Evolutionary conservation across 306 rosid species (phyloP), one percentile per base, ranked within the genome.

Genomic region (Prinsepia uniflora): DNA sequence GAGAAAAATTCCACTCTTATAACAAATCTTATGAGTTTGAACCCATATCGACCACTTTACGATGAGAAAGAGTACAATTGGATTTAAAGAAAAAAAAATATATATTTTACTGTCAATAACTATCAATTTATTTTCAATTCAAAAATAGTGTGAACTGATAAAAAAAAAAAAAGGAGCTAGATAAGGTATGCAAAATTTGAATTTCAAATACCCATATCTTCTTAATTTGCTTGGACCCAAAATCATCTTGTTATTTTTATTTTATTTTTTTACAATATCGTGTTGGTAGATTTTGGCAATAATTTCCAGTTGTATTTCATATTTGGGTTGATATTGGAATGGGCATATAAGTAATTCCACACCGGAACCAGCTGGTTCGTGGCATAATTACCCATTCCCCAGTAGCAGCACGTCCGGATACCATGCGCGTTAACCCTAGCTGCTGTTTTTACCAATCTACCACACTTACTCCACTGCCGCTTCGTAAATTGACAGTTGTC

Each of bases 381-480:
- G 47, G 72, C 62, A 54, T 13, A 69, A 47, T 41, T 69, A 41
- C 41, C 42, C 40, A 19, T 19, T 7, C n/a, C 12, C 63, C 52
- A 46, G 42, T 17, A 54, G 14, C 42, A 41, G 42, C 59, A 41
- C 63, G 42, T 54, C 63, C 42, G 53, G 22, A 69, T 69, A 68
- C 72, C 63, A 53, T 53, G 63, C 41, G 62, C 41, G 52, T 40
- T 68, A 69, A 69, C 63, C 15, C 4, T 30, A 19, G 10, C 4
- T 5, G 4, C 10, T 1, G 13, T 6, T 41, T 54, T 69, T 54
- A 69, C 52, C 73, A 69, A 69, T 20, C 6, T 41, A 11, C 73
- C 53, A 41, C 73, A 12, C 36, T 56, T 14, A 24, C 63, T 57
- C 63, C 63, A 22, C 14, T 24, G 24, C 22, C 6, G 30, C 47